Conservation (phyloP, 148 eudicot species). For the Fallopia convolvulus region DNA sequence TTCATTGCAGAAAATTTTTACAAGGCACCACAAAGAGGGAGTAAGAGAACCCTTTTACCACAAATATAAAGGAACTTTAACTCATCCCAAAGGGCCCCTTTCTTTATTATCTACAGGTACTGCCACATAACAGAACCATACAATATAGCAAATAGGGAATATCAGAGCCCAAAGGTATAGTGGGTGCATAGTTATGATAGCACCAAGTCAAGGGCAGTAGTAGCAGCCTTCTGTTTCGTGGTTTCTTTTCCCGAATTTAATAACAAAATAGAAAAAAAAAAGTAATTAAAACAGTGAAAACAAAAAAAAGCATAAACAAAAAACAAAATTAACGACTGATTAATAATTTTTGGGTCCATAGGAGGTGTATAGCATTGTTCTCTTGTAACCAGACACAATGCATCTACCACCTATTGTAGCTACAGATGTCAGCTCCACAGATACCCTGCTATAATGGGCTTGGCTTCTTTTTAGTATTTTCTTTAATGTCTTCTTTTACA, state of each 20-base stretch:
- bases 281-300: not conserved
- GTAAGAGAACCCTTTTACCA: constrained; percentile 21
- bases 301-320: not conserved
- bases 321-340: not conserved
- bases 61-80: constrained; percentile 22
- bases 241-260: constrained; percentile 10
- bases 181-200: constrained; percentile 4
- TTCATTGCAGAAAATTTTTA: constrained; percentile 20
- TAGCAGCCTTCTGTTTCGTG: constrained; percentile 11
- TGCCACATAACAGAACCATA: constrained; percentile 25
- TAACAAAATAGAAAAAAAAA: not conserved
- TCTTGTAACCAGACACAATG: constrained; percentile 38
- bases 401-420: constrained; percentile 16
- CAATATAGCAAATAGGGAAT: constrained; percentile 42
- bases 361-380: constrained; percentile 19
- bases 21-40: constrained; percentile 13
- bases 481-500: not conserved
- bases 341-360: constrained; percentile 14
- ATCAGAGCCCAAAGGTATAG: constrained; percentile 37
- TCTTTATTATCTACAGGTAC: constrained; percentile 17
- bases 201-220: constrained; percentile 12
- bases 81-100: constrained; percentile 17
- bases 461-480: not conserved
- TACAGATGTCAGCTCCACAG: constrained; percentile 20
- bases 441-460: constrained; percentile 3